Evolutionary conservation across 495 filamentous ascomycete genomes (phyloP), one percentile per base, ranked within the genome.

Genomic region (Apodospora peruviana): DNA sequence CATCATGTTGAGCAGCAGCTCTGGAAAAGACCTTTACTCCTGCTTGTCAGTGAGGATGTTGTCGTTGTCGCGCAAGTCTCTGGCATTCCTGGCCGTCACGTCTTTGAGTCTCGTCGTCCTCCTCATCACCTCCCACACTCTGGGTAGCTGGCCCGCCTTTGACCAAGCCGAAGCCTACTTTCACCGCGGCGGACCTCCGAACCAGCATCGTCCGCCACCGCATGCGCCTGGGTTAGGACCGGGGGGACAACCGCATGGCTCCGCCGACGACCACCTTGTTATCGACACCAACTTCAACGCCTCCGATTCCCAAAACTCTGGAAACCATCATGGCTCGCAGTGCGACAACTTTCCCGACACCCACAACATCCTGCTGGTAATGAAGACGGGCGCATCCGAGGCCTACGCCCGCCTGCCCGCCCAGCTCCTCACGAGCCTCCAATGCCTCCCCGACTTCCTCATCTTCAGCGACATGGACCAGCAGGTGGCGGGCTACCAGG

Each of bases 391-490:
- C 40, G 78, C 78, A 17, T 70, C 69, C 17, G 75, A 82, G 56
- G 66, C 77, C 22, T 75, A 68, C 19, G 61, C 68, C 21, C 72
- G 70, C 40, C 58, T 83, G 29, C 75, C 80, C 18, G 78, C 72
- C 5, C 79, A 83, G 50, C 66, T 83, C 23, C 58, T 76, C 49
- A 79, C 77, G 11, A 61, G 69, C 22, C 62, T 79, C n/a, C 65
- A 56, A 50, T 82, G 79, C 51, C 50, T 71, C 17, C 58, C 68
- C 35, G 73, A 82, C 51, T 74, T 75, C 37, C 71, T 82, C 35
- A 66, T 83, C 51, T 82, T 82, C 58, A 78, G 77, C 48, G 80
- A 82, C 50, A 68, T 76, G 55, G 71, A 78, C 16, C 73, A 78
- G 54, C 48, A 70, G 4, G 66, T 78, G 34, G 71, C 65, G 14